Percentiles rank a stretch among this genome's conserved stretches.
phyloP scores from a whole-genome alignment of 2,329 filamentous ascomycete species.

The Penicillium sp. region DNA sequence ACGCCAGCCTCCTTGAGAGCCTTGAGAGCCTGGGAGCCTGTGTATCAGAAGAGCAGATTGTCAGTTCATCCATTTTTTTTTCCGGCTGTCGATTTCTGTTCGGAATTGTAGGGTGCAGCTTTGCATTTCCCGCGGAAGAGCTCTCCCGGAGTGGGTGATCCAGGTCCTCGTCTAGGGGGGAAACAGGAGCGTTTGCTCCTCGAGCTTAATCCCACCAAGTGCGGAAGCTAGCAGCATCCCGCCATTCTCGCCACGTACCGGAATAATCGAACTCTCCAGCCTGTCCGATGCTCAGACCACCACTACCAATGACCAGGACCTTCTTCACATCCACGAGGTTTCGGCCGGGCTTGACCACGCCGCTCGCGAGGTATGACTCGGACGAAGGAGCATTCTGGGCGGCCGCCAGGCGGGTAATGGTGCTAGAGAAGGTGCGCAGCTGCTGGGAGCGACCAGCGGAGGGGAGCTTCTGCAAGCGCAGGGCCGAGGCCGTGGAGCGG shows the following conservation, averaged over 20 bases:
- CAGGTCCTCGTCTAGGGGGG: slow-evolving; percentile 4
- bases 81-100: background rate
- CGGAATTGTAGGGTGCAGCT: slow-evolving; percentile 3
- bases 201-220: background rate
- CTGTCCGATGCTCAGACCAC: slow-evolving; percentile 94
- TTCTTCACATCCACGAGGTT: slow-evolving; percentile 91
- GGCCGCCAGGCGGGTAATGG: slow-evolving; percentile 43
- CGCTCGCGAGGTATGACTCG: slow-evolving; percentile 86
- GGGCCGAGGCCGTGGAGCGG: slow-evolving; percentile 34
- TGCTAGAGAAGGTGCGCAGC: slow-evolving; percentile 47
- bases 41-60: slow-evolving; percentile 15
- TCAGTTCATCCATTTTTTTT: slow-evolving; percentile 20
- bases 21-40: slow-evolving; percentile 94
- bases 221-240: background rate
- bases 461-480: slow-evolving; percentile 42
- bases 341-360: slow-evolving; percentile 74
- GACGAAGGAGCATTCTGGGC: slow-evolving; percentile 74
- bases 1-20: slow-evolving; percentile 95
- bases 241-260: slow-evolving; percentile 60
- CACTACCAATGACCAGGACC: slow-evolving; percentile 92
- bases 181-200: background rate
- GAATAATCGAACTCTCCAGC: slow-evolving; percentile 99
- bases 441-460: slow-evolving; percentile 45
- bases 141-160: background rate
- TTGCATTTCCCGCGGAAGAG: slow-evolving; percentile 13